A percentile compares a stretch with the other conserved stretches of the same genome.
Conservation (phyloP, 345 rosid species). For the Lagerstroemia speciosa region DNA sequence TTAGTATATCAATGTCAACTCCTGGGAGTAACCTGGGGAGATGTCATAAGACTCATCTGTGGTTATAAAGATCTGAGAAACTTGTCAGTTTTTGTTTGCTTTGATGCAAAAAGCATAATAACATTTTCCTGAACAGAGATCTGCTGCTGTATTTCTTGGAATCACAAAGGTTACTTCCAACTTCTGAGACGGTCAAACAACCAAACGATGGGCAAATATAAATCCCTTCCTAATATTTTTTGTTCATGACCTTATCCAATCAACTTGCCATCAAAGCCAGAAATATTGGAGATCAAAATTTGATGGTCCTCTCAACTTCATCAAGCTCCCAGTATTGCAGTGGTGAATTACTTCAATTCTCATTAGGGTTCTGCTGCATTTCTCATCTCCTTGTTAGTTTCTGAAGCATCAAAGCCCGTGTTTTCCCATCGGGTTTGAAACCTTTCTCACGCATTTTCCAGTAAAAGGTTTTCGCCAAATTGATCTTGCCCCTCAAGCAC, state of each 20-base stretch:
- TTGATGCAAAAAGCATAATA: no score
- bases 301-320: background rate
- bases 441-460: slow-evolving; percentile 45
- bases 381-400: slow-evolving; percentile 26
- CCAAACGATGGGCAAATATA: background rate
- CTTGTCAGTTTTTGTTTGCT: no score
- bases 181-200: background rate
- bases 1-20: no score
- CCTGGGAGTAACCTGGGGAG: no score
- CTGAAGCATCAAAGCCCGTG: slow-evolving; percentile 70
- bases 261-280: background rate
- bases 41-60: no score
- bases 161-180: no score
- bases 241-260: background rate
- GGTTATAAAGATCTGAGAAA: no score
- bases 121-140: no score
- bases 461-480: slow-evolving; percentile 53
- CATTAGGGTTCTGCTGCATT: background rate
- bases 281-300: background rate
- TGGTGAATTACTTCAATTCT: background rate
- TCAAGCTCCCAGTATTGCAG: background rate
- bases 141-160: no score
- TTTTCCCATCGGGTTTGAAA: slow-evolving; percentile 60
- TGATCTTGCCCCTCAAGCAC: slow-evolving; percentile 54
- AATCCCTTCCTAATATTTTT: background rate